Percentiles rank a stretch among this genome's conserved stretches.
phyloP scores from a whole-genome alignment of 768 basidiomycete species.

The Lactarius evosmus region DNA sequence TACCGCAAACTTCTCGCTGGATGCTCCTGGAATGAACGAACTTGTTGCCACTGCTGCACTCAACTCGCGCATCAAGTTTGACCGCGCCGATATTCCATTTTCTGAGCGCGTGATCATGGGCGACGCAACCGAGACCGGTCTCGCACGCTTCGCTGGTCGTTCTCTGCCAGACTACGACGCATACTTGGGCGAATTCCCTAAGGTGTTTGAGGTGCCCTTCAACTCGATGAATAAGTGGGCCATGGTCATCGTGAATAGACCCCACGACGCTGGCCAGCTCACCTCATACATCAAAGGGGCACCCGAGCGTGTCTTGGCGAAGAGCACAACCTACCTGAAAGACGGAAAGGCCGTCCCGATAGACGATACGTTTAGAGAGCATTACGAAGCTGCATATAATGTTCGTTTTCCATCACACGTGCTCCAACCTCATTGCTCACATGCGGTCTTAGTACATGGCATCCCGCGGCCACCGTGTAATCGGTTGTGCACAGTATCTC shows the following conservation, averaged over 20 bases:
- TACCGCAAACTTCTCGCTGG: slow-evolving; percentile 48
- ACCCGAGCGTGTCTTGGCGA: slow-evolving; percentile 63
- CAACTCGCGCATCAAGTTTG: slow-evolving; percentile 70
- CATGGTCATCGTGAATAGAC: slow-evolving; percentile 60
- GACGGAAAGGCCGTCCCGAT: slow-evolving; percentile 48
- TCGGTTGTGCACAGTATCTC: slow-evolving; percentile 63
- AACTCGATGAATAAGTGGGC: slow-evolving; percentile 77
- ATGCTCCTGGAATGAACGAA: slow-evolving; percentile 58
- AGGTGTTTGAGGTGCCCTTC: slow-evolving; percentile 73
- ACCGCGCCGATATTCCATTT: slow-evolving; percentile 59
- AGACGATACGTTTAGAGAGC: slow-evolving; percentile 50
- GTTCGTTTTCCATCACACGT: slow-evolving; percentile 35
- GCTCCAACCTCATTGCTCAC: neutral
- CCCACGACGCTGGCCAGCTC: slow-evolving; percentile 47
- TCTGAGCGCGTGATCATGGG: slow-evolving; percentile 60
- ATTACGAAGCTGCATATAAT: slow-evolving; percentile 60
- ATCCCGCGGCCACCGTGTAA: slow-evolving; percentile 70
- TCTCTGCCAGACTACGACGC: slow-evolving; percentile 53
- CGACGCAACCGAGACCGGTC: slow-evolving; percentile 74
- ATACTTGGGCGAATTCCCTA: slow-evolving; percentile 48
- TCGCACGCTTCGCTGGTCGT: slow-evolving; percentile 63
- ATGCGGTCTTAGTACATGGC: slow-evolving; percentile 58
- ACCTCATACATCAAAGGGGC: slow-evolving; percentile 66
- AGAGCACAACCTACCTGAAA: slow-evolving; percentile 58
- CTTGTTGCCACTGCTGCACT: slow-evolving; percentile 62